Evolutionary conservation across 305 asterid genomes (phyloP), one percentile per base, ranked within the genome.

Genomic region (Stenogyne calaminthoides): DNA sequence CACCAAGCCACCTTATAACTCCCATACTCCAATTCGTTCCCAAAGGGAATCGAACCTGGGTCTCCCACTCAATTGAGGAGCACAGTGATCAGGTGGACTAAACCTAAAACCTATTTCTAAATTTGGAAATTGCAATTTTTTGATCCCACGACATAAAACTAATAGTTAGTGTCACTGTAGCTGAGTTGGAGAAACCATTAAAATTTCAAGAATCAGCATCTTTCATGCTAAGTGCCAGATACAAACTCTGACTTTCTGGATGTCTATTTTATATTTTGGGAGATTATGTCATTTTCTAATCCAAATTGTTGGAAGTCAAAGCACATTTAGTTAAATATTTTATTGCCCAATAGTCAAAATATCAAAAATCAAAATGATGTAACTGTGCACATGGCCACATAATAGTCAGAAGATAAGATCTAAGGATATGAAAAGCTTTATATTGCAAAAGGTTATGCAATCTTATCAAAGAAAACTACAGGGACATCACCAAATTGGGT

Each of bases 121-220:
- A n/a, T 67, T 27, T 20, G 20, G 58, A 36, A 18, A 7, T 47
- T 12, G 22, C 1, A 25, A 6, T 25, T n/a, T 52, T 61, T 34
- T 10, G 18, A 6, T 54, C 20, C 70, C 22, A 63, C 22, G 60
- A 69, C 27, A 40, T 54, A 63, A 64, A 64, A 63, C 5, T 63
- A 78, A 67, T 49, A 34, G 67, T 71, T 71, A 34, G 51, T 71
- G 81, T 83, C 82, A 5, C 44, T 75, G 42, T 83, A 65, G 76
- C 46, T 72, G 74, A 73, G 77, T 73, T 61, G 77, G 69, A 70
- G 70, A 67, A 62, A 59, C 68, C 58, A 69, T 40, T 59, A 40
- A 27, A 65, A 20, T 8, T 54, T 63, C 58, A 64, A 76, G 72
- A 72, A 61, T 52, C 64, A 69, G 73, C 68, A 16, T 63, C 62